Evolutionary conservation across 2,329 filamentous ascomycete genomes (phyloP).

Genomic region (Aspergillus costaricaensis): DNA sequence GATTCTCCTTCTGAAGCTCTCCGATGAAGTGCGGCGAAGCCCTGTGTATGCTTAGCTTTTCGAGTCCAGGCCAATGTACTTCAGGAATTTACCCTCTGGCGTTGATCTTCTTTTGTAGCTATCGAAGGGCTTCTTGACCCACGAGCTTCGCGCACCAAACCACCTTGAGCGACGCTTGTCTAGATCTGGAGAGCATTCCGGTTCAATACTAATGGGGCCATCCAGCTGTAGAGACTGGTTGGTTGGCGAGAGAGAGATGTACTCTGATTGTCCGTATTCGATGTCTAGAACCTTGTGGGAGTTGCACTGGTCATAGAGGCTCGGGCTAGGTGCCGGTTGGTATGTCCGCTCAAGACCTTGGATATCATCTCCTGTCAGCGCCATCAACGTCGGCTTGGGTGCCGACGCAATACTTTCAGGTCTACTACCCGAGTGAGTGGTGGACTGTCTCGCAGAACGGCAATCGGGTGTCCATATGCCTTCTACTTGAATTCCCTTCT

Average conservation of each 20-base stretch:
- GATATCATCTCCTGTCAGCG: slow-evolving; percentile 1
- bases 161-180: slow-evolving; percentile 14
- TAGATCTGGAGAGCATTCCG: background rate
- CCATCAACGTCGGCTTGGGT: slow-evolving; percentile 3
- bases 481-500: slow-evolving; percentile 79
- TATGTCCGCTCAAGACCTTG: slow-evolving; percentile 9
- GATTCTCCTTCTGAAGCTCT: slow-evolving; percentile 36
- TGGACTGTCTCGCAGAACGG: slow-evolving; percentile 31
- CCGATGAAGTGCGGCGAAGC: slow-evolving; percentile 31
- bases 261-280: background rate
- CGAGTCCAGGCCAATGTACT: background rate
- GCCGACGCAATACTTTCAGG: slow-evolving; percentile 11
- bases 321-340: background rate
- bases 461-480: slow-evolving; percentile 74
- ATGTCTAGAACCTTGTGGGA: slow-evolving; percentile 2
- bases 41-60: slow-evolving; percentile 14
- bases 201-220: background rate
- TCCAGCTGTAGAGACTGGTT: slow-evolving; percentile 10
- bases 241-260: background rate
- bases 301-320: slow-evolving; percentile 3
- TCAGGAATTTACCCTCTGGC: slow-evolving; percentile 14
- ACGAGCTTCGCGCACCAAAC: slow-evolving; percentile 23
- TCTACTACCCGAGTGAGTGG: slow-evolving; percentile 25
- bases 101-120: slow-evolving; percentile 13
- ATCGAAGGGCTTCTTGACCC: slow-evolving; percentile 22